Base-by-base conservation (phyloP, 306 rosid species). In the Erythrophleum fordii region DNA sequence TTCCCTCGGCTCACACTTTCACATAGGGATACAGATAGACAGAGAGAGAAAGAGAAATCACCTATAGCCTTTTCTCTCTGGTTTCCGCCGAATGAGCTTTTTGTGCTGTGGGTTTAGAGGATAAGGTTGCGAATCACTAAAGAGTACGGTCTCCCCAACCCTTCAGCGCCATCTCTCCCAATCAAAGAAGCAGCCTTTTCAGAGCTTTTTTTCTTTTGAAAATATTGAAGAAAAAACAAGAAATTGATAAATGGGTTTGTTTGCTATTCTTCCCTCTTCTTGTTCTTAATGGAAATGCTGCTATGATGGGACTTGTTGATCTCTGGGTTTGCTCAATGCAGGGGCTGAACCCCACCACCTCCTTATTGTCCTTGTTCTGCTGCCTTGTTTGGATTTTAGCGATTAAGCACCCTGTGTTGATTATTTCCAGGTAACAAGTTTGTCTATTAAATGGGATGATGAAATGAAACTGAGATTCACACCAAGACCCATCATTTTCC, bases 71-170 rank as follows among this genome's bases (percentile, higher is more conserved):
- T 45, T 5, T 31, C 35, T 53, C 70, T 72, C 83, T 83, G 81
- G 31, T 11, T 65, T 42, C 76, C 25, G 83, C 76, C 69, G 77
- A 81, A 79, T 69, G 69, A 83, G 73, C 72, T 35, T 29, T 29
- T 14, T 61, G 37, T 60, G 20, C 3, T 61, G 22, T 16, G 20
- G 42, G 25, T 66, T 39, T 22, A 66, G 26, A 69, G 76, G 98
- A 92, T 94, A 88, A 90, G 92, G 87, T 87, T 88, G 69, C 77
- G 83, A 86, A 88, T 88, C 87, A 48, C 79, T 58, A 78, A n/a
- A 80, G 23, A 62, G 83, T 83, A 82, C 87, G 55, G 64, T 46
- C 72, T 25, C 34, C 35, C 89, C 87, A 85, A 87, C 86, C 37
- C 64, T 77, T 69, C 80, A 42, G 66, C 76, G 68, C 88, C 87